phyloP scores from a whole-genome alignment of 1,284 basidiomycete genomes.

The Ceratobasidium papillatum region DNA sequence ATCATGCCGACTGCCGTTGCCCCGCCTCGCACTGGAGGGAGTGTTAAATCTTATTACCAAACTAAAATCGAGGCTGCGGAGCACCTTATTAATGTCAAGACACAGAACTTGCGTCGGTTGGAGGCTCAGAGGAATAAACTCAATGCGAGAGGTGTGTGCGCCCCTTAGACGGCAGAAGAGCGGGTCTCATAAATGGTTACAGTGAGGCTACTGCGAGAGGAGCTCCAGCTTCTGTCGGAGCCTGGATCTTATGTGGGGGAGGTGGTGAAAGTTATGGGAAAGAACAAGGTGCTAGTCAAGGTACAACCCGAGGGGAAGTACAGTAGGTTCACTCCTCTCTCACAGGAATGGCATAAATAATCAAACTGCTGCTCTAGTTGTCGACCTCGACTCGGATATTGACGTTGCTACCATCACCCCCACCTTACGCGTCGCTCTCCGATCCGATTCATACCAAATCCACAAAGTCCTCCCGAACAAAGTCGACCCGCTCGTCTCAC shows the following conservation, averaged over 20 bases:
- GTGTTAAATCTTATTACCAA: conserved; percentile 90
- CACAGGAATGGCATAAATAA: conserved; percentile 48
- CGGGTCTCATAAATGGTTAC: background rate
- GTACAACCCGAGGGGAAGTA: conserved; percentile 99
- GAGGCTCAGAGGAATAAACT: conserved; percentile 97
- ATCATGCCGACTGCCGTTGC: conserved; percentile 36
- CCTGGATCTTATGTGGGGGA: conserved; percentile 98
- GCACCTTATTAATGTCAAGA: conserved; percentile 93
- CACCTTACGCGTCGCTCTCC: conserved; percentile 91
- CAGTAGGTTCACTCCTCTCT: conserved; percentile 60
- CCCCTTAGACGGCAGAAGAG: background rate
- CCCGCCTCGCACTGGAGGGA: conserved; percentile 55
- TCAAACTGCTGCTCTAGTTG: conserved; percentile 65
- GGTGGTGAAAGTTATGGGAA: conserved; percentile 98
- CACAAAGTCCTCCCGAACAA: conserved; percentile 96
- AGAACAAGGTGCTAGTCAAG: conserved; percentile 98
- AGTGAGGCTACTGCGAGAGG: conserved; percentile 91
- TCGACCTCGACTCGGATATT: conserved; percentile 92
- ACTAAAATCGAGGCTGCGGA: conserved; percentile 95
- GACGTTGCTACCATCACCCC: conserved; percentile 84
- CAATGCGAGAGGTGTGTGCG: conserved; percentile 84
- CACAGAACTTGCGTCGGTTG: conserved; percentile 92
- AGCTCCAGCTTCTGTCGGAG: conserved; percentile 94
- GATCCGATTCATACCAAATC: conserved; percentile 94
- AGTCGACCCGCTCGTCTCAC: conserved; percentile 92